Evolutionary conservation across 2,329 filamentous ascomycete genomes (phyloP).

Genomic region (Sporothrix globosa): DNA sequence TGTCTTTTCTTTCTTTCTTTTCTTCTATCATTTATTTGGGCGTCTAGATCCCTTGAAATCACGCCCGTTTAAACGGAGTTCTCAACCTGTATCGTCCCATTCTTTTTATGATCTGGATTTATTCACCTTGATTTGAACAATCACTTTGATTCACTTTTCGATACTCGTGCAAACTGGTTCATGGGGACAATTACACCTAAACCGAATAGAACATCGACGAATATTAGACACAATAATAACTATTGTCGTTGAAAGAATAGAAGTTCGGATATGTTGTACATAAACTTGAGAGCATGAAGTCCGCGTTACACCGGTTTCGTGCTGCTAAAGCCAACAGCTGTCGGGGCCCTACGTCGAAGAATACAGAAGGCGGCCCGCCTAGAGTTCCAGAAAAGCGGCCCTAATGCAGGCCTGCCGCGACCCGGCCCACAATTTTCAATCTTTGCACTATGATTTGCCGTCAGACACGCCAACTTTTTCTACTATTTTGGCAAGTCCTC

Average conservation of each 20-base stretch:
- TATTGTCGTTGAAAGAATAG: too few relatives aligned
- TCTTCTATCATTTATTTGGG: not conserved
- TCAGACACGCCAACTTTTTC: not conserved
- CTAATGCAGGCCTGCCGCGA: constrained; percentile 2
- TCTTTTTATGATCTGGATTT: not conserved
- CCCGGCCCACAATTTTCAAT: constrained; percentile 33
- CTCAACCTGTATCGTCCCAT: not conserved
- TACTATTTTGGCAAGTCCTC: constrained; percentile 2
- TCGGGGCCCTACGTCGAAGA: not conserved
- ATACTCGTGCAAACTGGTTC: not conserved
- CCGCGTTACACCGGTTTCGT: not conserved
- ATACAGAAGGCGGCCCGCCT: constrained; percentile 9
- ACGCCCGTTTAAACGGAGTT: not conserved
- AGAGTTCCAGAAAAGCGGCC: not conserved
- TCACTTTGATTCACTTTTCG: not conserved
- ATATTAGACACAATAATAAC: too few relatives aligned
- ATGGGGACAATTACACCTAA: too few relatives aligned
- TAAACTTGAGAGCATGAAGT: too few relatives aligned
- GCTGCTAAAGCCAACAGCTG: not conserved
- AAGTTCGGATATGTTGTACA: too few relatives aligned
- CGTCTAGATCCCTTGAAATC: not conserved
- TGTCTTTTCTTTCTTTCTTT: not conserved
- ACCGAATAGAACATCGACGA: too few relatives aligned
- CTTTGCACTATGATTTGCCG: constrained; percentile 35
- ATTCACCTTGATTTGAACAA: not conserved